These are phyloP conservation scores for Cercospora zeae-maydis DNA, from an alignment of 2,329 filamentous ascomycete species.

Conservation along the genomic window DNA sequence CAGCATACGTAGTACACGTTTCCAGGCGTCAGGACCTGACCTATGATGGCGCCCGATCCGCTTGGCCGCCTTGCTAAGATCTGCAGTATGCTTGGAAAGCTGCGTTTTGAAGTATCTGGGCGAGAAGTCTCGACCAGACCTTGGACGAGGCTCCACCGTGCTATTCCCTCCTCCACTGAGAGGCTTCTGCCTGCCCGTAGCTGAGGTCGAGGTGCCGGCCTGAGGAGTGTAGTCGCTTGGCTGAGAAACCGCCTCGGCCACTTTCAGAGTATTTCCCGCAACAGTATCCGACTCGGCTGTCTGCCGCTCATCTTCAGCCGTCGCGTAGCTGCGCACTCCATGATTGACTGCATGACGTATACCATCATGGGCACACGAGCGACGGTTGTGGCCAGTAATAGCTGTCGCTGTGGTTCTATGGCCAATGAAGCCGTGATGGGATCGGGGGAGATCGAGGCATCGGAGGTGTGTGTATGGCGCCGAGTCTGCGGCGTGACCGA, in stretches of 20 bases:
- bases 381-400: not conserved
- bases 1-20: slow-evolving; percentile 17
- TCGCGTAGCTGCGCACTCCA: not conserved
- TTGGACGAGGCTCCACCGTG: not conserved
- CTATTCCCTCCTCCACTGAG: not conserved
- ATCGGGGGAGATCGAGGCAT: not conserved
- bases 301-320: not conserved
- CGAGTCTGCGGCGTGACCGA: slow-evolving; percentile 12
- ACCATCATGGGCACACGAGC: not conserved
- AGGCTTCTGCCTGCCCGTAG: not conserved
- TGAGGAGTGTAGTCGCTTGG: not conserved
- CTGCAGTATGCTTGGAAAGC: not conserved
- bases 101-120: not conserved
- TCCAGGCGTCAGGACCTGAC: slow-evolving; percentile 19
- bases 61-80: not conserved
- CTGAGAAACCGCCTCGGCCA: not conserved
- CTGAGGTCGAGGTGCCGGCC: not conserved
- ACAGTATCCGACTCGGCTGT: not conserved
- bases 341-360: not conserved
- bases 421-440: not conserved
- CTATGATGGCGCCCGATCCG: slow-evolving; percentile 6
- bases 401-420: not conserved
- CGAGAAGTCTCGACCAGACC: not conserved
- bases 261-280: not conserved
- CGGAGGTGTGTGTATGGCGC: not conserved